phyloP scores from a whole-genome alignment of 1,139 yeast genomes.

The Lodderomyces pseudojiufengensis region DNA sequence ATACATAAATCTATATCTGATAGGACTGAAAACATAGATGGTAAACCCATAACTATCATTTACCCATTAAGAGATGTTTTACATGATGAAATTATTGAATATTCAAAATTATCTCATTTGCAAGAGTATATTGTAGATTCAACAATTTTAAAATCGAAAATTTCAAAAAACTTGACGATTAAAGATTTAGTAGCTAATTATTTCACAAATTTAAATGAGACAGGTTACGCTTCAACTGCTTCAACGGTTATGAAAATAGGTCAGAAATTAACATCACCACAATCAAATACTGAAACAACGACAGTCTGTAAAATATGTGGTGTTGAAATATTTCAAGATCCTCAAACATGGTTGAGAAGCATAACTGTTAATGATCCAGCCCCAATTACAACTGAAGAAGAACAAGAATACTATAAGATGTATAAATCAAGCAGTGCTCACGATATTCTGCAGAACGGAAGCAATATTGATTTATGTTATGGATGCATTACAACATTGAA shows the following conservation, averaged over 20 bases:
- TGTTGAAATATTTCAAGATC: conserved; percentile 48
- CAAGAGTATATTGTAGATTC: conserved; percentile 19
- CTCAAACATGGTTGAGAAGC: conserved; percentile 64
- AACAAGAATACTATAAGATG: conserved; percentile 31
- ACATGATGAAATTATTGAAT: conserved; percentile 59
- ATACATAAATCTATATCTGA: conserved; percentile 55
- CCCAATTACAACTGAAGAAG: conserved; percentile 48
- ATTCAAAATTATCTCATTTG: conserved; percentile 36
- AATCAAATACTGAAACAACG: conserved; percentile 14
- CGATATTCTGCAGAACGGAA: conserved; percentile 9
- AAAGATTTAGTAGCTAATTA: conserved; percentile 75
- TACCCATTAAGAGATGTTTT: conserved; percentile 78
- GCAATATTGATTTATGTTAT: conserved; percentile 52
- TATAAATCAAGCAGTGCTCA: conserved; percentile 10
- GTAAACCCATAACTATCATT: conserved; percentile 37
- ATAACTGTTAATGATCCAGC: conserved; percentile 68
- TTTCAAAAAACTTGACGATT: conserved; percentile 70
- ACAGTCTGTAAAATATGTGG: conserved; percentile 52
- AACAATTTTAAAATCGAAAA: conserved; percentile 23
- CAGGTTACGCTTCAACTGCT: conserved; percentile 85
- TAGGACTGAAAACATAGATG: conserved; percentile 27
- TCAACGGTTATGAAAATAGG: conserved; percentile 93
- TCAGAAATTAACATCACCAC: conserved; percentile 64
- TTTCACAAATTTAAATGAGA: conserved; percentile 64
- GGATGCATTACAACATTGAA: conserved; percentile 71